Conservation (phyloP, 495 filamentous ascomycete species). For the Immersiella caudata region DNA sequence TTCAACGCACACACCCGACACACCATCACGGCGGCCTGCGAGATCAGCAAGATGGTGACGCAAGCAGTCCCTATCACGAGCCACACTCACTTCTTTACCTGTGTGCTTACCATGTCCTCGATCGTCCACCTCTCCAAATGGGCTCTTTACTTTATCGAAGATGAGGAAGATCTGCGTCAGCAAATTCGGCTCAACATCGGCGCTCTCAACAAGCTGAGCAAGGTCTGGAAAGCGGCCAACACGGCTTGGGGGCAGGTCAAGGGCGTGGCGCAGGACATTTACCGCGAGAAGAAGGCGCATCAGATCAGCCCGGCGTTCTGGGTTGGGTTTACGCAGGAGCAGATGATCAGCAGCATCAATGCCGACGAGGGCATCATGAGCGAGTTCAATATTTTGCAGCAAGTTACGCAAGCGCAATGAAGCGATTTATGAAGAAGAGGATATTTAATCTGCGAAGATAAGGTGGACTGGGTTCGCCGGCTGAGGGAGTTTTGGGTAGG, state of each 20-base stretch:
- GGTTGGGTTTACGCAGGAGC: conserved; percentile 55
- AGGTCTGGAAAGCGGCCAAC: conserved; percentile 77
- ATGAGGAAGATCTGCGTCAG: conserved; percentile 75
- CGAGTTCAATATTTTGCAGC: conserved; percentile 46
- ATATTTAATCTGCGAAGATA: background rate
- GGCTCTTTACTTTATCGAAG: conserved; percentile 58
- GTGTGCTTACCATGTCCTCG: conserved; percentile 70
- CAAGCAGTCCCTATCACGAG: conserved; percentile 71
- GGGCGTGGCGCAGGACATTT: conserved; percentile 68
- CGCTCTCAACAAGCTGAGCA: conserved; percentile 71
- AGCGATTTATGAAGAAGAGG: background rate
- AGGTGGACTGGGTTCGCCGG: background rate
- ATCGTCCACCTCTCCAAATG: conserved; percentile 65
- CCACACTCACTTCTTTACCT: conserved; percentile 90
- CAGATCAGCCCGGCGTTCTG: conserved; percentile 55
- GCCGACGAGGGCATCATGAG: conserved; percentile 59
- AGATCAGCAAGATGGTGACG: conserved; percentile 75
- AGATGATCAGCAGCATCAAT: conserved; percentile 57
- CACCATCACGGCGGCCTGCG: conserved; percentile 74
- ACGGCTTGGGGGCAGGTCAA: conserved; percentile 74
- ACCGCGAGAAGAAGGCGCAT: conserved; percentile 57
- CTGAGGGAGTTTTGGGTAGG: background rate
- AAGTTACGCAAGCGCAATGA: conserved; percentile 16
- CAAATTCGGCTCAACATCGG: conserved; percentile 81
- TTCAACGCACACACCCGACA: conserved; percentile 77